Base-by-base conservation (phyloP, 2,329 filamentous ascomycete genomes). In the Paraphaeosphaeria sporulosa region DNA sequence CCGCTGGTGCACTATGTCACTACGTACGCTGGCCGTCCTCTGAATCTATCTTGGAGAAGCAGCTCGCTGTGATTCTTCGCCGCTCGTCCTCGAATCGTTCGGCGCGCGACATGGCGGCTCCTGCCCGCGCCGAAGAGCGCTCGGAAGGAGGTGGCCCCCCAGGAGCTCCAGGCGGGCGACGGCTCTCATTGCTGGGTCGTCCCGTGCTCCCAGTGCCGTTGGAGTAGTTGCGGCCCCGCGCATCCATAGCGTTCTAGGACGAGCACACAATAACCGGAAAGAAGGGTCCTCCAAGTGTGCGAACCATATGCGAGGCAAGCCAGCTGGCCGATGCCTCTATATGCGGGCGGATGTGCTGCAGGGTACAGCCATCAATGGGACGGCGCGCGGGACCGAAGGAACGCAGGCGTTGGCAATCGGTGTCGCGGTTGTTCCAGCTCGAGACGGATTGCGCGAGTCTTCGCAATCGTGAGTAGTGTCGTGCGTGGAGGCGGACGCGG, bases 41-140 rank as follows among this genome's bases (percentile, higher is more conserved):
- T 44, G 87, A 85, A 75, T 98, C 95, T 72, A 89, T 90, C 82
- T 96, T 97, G 78, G 84, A 87, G 82, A 98, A 99, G 81, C 94
- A 97, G 79, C 92, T 97, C 64, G 96, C 91, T 66, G 96, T 90
- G 72, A 99, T 97, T 76, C 95, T 89, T 77, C 88, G 86, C 84
- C 97, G 97, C 84, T 99, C 95, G 75, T 98, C 93, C 79, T 99
- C 95, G 78, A 98, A 99, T 71, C 88, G 87, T 81, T 97, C 93
- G 57, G 94, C 94, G 73, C 82, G 81, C 30, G 74, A 80, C 74
- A 78, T 77, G 53, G 44, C 61, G 1, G 73, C 71, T 46, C 52
- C 61, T 5, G 58, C 54, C 19, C 69, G 66, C 8, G 64, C 54
- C 2, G 71, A 64, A 2, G 70, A 71, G 64, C 69, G 74, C 47